These are phyloP conservation scores for Tylopilus plumbeoviolaceoides DNA, from an alignment of 768 basidiomycete genomes.

Conservation along the genomic window DNA sequence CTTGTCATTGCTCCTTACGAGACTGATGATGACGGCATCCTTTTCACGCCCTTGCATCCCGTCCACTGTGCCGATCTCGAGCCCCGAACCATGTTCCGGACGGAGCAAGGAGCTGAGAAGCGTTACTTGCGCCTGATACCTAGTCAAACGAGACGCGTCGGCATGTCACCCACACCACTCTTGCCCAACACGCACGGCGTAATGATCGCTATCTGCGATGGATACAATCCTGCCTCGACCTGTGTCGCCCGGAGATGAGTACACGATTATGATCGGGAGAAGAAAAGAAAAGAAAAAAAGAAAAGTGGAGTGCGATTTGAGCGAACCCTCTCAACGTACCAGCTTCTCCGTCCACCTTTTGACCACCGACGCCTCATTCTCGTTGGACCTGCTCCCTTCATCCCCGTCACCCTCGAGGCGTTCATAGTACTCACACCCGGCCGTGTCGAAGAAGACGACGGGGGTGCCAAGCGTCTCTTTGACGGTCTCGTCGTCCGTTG, in stretches of 20 bases:
- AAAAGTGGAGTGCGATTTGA: no score
- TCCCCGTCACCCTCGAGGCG: slow-evolving; percentile 72
- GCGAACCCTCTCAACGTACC: slow-evolving; percentile 38
- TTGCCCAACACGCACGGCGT: slow-evolving; percentile 59
- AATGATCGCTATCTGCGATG: slow-evolving; percentile 80
- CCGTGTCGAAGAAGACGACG: slow-evolving; percentile 91
- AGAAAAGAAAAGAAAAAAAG: not conserved
- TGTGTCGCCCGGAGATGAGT: slow-evolving; percentile 33
- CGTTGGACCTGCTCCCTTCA: slow-evolving; percentile 89
- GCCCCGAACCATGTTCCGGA: slow-evolving; percentile 55
- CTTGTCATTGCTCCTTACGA: slow-evolving; percentile 89
- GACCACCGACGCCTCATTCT: slow-evolving; percentile 90
- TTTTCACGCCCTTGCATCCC: slow-evolving; percentile 98
- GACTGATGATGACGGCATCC: slow-evolving; percentile 86
- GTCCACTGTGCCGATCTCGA: slow-evolving; percentile 94
- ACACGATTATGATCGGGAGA: no score
- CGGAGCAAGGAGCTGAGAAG: slow-evolving; percentile 75
- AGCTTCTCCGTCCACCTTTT: slow-evolving; percentile 77
- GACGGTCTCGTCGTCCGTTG: slow-evolving; percentile 56
- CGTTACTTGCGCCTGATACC: slow-evolving; percentile 93
- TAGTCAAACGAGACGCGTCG: not conserved
- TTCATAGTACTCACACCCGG: slow-evolving; percentile 93
- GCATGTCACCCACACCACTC: no score
- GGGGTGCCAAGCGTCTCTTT: slow-evolving; percentile 73
- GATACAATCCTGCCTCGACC: slow-evolving; percentile 57